Conservation (phyloP, 2,329 filamentous ascomycete genomes). For the Cytospora paraplurivora region DNA sequence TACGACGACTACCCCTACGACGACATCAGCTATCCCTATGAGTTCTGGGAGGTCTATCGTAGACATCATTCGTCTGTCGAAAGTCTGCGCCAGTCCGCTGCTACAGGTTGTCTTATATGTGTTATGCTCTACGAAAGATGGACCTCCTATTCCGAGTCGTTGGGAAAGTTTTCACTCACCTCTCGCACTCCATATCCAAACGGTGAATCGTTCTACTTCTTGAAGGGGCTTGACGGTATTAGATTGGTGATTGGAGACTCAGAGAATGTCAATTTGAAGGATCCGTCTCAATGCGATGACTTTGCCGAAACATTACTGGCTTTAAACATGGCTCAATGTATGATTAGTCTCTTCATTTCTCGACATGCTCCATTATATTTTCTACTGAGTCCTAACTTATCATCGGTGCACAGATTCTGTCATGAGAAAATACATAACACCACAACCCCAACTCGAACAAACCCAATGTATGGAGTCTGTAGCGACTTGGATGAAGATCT, state of each 20-base stretch:
- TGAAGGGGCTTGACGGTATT: background rate
- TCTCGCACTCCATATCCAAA: too few species aligned
- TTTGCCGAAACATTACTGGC: too few species aligned
- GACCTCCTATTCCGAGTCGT: background rate
- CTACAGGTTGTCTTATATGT: conserved; percentile 2
- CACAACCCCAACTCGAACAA: background rate
- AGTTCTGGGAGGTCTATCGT: background rate
- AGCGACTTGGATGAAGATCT: background rate
- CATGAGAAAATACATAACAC: background rate
- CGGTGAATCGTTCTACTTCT: background rate
- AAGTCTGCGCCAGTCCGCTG: background rate
- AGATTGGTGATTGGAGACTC: too few species aligned
- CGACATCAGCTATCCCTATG: background rate
- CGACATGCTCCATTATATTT: background rate
- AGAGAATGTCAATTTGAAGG: background rate
- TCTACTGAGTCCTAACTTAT: background rate
- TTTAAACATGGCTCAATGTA: too few species aligned
- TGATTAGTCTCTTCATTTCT: background rate
- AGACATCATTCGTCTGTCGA: background rate
- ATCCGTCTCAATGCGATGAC: too few species aligned
- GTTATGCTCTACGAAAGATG: conserved; percentile 6
- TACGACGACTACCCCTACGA: background rate
- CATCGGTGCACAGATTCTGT: background rate
- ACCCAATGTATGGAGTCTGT: background rate
- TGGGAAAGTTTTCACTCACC: background rate